These are phyloP conservation scores for Podaxis sp. DNA, from an alignment of 768 basidiomycete genomes.

Conservation along the genomic window DNA sequence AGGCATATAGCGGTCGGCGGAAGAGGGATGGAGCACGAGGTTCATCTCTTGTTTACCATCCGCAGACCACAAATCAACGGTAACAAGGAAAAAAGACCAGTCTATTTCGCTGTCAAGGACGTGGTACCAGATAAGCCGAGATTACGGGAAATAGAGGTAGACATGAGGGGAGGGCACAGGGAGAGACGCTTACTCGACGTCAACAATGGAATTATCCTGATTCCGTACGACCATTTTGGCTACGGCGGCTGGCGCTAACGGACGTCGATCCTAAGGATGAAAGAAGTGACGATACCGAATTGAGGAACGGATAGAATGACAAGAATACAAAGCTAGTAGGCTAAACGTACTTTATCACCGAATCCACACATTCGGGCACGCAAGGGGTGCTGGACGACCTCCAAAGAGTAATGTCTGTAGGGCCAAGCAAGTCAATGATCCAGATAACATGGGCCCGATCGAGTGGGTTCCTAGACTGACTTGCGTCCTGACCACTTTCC, in stretches of 20 bases:
- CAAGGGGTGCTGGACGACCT: constrained; percentile 84
- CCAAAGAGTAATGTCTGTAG: constrained; percentile 75
- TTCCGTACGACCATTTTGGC: constrained; percentile 78
- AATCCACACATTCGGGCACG: constrained; percentile 96
- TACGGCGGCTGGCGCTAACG: constrained; percentile 87
- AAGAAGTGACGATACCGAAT: constrained; percentile 18
- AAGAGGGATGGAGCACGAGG: constrained; percentile 84
- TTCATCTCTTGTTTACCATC: constrained; percentile 86
- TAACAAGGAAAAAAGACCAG: constrained; percentile 84
- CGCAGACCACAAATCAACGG: constrained; percentile 90
- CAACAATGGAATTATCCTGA: constrained; percentile 65
- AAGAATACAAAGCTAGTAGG: no score
- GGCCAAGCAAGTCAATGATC: constrained; percentile 17
- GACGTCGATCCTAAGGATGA: constrained; percentile 76
- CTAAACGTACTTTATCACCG: constrained; percentile 77
- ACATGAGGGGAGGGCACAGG: not conserved
- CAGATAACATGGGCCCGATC: constrained; percentile 14
- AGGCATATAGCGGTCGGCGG: constrained; percentile 67
- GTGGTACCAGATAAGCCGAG: not conserved
- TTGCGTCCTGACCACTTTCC: constrained; percentile 67
- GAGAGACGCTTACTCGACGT: constrained; percentile 66
- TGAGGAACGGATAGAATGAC: not conserved
- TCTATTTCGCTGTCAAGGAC: constrained; percentile 67
- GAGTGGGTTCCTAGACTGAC: constrained; percentile 37
- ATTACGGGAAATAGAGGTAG: not conserved